Base-by-base conservation (phyloP, 2,329 filamentous ascomycete species). In the Emydomyces testavorans region DNA sequence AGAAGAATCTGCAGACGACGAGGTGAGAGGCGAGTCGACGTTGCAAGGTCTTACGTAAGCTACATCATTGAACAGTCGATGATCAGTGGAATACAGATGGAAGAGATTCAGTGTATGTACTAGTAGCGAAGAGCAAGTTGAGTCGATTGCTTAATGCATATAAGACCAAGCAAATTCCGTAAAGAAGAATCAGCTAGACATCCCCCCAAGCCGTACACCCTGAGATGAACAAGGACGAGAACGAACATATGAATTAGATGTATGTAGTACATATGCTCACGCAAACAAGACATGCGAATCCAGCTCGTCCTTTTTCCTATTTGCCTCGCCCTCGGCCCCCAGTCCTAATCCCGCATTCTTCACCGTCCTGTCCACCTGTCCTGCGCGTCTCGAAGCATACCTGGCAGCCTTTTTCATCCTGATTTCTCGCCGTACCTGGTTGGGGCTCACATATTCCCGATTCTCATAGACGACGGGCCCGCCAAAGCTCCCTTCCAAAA, bases 401-500 rank as follows among this genome's bases (percentile, higher is more conserved):
- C 79, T 79, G 41, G 79, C 77, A 0, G 89, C 86, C 72, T 86
- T 88, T 57, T 77, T 73, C 66, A 79, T 73, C 57, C 86, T 75
- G 57, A 94, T 66, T 54, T 96, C 92, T 34, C 86, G 75, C 56
- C 92, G 77, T 54, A 96, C 79, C 69, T 95, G 86, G 77, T 98
- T 98, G 7, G 92, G 92, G 56, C 84, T 92, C 46, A 98, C 85
- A 60, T 94, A 98, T 65, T 94, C 83, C 74, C 87, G 92, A 72
- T 96, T 96, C 73, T 96, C 87, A 70, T 94, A 98, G 61, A 98
- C 93, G 55, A 96, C 87, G 2, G 92, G 90, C 0, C 92, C 92
- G 46, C 90, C 90, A 58, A 98, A 96, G 52, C 85, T 89, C 36
- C 87, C 88, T 65, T 98, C 92, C 58, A 94, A 80, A 56, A 96